These are phyloP conservation scores for Salix udensis DNA, from an alignment of 345 rosid species.

Conservation along the genomic window DNA sequence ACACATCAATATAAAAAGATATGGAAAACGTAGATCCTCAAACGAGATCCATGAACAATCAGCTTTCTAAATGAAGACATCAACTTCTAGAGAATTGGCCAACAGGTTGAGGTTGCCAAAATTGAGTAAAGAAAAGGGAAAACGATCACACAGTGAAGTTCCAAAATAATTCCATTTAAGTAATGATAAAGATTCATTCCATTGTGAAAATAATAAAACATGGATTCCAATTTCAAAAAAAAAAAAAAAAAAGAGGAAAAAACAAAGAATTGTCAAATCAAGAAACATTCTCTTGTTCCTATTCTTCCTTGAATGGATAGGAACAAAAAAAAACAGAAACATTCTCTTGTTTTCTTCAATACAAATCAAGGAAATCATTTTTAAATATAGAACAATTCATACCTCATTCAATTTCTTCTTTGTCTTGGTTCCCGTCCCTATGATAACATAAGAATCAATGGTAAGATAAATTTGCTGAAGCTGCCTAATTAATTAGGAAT, in stretches of 20 bases:
- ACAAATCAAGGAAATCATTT: no score
- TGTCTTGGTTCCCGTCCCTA: slow-evolving; percentile 27
- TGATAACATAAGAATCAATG: slow-evolving; percentile 12
- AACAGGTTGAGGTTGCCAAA: not conserved
- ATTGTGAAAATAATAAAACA: no score
- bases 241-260: no score
- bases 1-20: not conserved
- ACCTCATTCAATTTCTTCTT: slow-evolving; percentile 40
- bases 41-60: not conserved
- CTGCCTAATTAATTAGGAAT: not conserved
- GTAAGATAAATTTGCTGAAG: not conserved
- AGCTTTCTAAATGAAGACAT: not conserved
- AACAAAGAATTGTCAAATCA: no score
- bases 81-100: not conserved
- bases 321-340: not conserved
- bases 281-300: no score
- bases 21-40: not conserved
- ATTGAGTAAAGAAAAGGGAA: not conserved
- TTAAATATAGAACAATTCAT: not conserved
- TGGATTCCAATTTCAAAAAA: no score
- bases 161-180: no score
- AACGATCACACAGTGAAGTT: not conserved
- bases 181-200: no score
- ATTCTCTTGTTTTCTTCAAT: not conserved
- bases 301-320: not conserved